Evolutionary conservation across 768 basidiomycete genomes (phyloP), one percentile per base, ranked within the genome.

Genomic region (Saitozyma podzolica): DNA sequence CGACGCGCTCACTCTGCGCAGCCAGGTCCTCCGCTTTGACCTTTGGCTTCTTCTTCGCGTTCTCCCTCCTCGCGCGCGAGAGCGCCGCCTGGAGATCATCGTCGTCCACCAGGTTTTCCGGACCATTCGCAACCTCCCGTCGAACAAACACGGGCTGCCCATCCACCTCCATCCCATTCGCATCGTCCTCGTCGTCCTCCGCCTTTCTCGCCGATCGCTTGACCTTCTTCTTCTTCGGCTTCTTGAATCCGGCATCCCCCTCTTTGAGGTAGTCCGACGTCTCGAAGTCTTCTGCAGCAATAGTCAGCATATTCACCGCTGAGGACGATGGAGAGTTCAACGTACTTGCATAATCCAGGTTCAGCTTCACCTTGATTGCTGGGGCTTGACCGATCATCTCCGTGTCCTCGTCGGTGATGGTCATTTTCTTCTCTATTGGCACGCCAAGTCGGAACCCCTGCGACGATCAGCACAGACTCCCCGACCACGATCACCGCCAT

Each of bases 71-170:
- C 62, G 91, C 87, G 9, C 91, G 86, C 42, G 95, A 88, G 62
- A 98, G 83, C 37, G 90, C 91, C 48, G 90, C 90, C 83, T 97
- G 94, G 49, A 99, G 85, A 73, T 99, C 96, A 79, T 99, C 96
- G 79, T 99, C 96, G 81, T 98, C 96, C 66, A 98, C 89, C 80
- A 96, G 91, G 81, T 95, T 95, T 70, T 84, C 83, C 76, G 93
- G 87, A 56, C 92, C 83, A 76, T 92, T 86, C 71, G 89, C 84
- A 67, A 83, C 82, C 68, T 88, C 84, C 63, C 87, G 86, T 19
- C 69, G 58, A 9, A 68, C 49, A 50, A 86, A 80, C 61, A 86
- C 82, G n/a, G 89, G 86, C 69, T 85, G 87, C 69, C 85, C 81
- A 73, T 96, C 94, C 58, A 93, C 85, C 40, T 91, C 86, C 90